Evolutionary conservation across 257 asterid genomes (phyloP).

Genomic region (Nicotiana sylvestris): DNA sequence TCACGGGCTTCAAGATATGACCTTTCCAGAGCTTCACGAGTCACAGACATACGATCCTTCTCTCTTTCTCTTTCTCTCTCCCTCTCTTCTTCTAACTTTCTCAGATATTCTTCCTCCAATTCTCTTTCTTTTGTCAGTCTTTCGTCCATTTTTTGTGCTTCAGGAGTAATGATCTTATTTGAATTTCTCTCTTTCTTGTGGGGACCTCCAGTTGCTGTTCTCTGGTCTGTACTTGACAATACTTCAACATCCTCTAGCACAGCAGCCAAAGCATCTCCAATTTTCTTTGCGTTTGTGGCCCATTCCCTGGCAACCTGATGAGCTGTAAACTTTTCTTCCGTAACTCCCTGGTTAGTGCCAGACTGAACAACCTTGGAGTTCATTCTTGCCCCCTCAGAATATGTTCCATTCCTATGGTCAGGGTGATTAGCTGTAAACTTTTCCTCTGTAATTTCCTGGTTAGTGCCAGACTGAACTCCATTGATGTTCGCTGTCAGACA

Average conservation of each 20-base stretch:
- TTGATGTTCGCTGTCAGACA: conserved; percentile 11
- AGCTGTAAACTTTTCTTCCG: conserved; percentile 25
- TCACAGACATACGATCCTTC: conserved; percentile 86
- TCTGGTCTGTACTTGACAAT: conserved; percentile 23
- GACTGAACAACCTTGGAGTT: conserved; percentile 22
- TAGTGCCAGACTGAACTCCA: conserved; percentile 23
- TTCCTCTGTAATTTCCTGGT: conserved; percentile 31
- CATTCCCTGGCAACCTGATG: conserved; percentile 31
- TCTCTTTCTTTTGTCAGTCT: conserved; percentile 46
- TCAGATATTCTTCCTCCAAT: conserved; percentile 44
- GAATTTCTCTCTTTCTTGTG: conserved; percentile 34
- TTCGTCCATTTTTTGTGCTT: conserved; percentile 36
- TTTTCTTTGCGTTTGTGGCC: conserved; percentile 37
- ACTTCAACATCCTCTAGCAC: conserved; percentile 32
- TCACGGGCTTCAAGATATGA: conserved; percentile 60
- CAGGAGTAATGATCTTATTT: conserved; percentile 28
- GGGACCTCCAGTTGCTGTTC: conserved; percentile 26
- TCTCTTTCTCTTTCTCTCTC: conserved; percentile 95
- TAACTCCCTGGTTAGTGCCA: conserved; percentile 29
- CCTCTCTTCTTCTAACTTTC: conserved; percentile 76
- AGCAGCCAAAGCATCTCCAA: conserved; percentile 35
- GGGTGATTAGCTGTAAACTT: conserved; percentile 28
- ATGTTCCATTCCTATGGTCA: conserved; percentile 16
- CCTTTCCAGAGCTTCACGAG: conserved; percentile 63
- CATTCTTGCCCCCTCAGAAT: conserved; percentile 20